Evolutionary conservation across 148 eudicot genomes (phyloP).

Genomic region (Rheum nobile): DNA sequence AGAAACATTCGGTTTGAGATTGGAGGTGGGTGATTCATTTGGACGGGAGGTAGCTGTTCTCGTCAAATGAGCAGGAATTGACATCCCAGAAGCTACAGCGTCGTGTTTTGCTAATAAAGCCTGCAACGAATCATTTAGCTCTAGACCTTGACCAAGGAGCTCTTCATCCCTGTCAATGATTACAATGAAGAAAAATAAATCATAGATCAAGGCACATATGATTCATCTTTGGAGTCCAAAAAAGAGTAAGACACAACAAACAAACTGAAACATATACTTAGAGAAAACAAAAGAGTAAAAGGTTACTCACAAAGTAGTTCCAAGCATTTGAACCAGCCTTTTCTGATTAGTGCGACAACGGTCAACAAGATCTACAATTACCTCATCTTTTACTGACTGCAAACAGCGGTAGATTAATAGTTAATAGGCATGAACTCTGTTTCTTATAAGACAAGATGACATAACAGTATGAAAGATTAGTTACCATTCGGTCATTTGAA

Average conservation of each 20-base stretch:
- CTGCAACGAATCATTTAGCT: conserved; percentile 75
- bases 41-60: conserved; percentile 13
- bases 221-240: not conserved
- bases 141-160: conserved; percentile 77
- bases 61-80: conserved; percentile 36
- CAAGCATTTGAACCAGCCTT: conserved; percentile 77
- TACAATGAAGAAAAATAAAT: not conserved
- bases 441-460: not conserved
- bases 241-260: too few relatives aligned
- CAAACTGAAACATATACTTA: not conserved
- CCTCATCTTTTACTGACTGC: conserved; percentile 88
- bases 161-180: conserved; percentile 60
- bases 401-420: not conserved
- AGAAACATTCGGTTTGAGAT: conserved; percentile 23
- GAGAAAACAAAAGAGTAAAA: not conserved
- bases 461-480: not conserved
- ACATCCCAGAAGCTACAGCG: conserved; percentile 72
- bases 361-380: conserved; percentile 76
- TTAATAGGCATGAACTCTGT: not conserved
- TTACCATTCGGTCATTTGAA: conserved; percentile 63
- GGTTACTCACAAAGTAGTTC: conserved; percentile 49
- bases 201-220: not conserved
- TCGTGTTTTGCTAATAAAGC: conserved; percentile 74
- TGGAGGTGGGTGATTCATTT: conserved; percentile 15
- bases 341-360: conserved; percentile 82